Evolutionary conservation across 225 moss, liverwort and hornwort species (phyloP).

Genomic region (Physcomitrium patens): DNA sequence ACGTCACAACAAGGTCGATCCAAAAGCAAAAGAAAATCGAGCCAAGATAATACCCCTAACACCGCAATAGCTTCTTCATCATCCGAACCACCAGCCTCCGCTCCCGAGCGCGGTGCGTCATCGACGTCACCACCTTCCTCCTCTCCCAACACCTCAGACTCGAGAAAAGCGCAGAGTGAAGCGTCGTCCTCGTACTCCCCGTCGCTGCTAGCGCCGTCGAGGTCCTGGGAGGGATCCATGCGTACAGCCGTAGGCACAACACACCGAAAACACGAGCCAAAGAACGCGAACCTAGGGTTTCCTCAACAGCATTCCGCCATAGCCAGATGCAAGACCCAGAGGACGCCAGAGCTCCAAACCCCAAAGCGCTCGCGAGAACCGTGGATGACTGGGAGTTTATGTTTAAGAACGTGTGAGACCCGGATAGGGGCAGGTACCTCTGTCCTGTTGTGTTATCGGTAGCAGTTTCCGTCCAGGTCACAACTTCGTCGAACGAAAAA

Average conservation of each 20-base stretch:
- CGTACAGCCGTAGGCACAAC: constrained; percentile 23
- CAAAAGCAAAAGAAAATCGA: background rate
- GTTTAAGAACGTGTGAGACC: background rate
- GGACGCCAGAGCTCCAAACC: constrained; percentile 34
- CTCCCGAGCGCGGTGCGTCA: background rate
- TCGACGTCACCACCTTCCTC: constrained; percentile 42
- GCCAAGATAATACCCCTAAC: constrained; percentile 24
- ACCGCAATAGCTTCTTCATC: constrained; percentile 7
- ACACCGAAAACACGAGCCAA: constrained; percentile 31
- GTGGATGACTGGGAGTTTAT: background rate
- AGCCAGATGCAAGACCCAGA: constrained; percentile 28
- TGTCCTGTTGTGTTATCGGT: background rate
- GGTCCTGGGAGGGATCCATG: constrained; percentile 29
- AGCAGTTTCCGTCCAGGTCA: background rate
- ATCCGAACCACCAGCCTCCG: constrained; percentile 20
- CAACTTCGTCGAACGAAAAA: background rate
- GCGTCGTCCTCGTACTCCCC: constrained; percentile 67
- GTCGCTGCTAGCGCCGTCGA: constrained; percentile 33
- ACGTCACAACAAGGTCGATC: background rate
- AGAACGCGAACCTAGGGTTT: constrained; percentile 36
- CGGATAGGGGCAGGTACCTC: background rate
- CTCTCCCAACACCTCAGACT: constrained; percentile 78
- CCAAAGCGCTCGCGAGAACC: constrained; percentile 34
- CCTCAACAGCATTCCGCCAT: constrained; percentile 45
- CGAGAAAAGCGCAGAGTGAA: constrained; percentile 73